A percentile compares a stretch with the other conserved stretches of the same genome.
phyloP scores from a whole-genome alignment of 108 stramenopile genomes.

The Fragilaria crotonensis region DNA sequence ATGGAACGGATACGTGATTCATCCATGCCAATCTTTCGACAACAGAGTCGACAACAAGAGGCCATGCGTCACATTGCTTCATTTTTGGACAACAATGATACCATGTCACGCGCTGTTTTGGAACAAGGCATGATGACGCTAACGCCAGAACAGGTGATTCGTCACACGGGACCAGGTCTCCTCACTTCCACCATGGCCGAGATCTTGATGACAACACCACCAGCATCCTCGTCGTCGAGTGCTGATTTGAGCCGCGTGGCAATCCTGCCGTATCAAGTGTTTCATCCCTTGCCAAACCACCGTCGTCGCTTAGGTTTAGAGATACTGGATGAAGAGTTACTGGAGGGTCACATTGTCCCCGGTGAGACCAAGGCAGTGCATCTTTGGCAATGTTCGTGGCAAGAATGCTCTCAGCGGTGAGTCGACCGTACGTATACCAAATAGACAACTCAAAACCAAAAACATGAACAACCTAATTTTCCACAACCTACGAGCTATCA shows the following conservation, averaged over 20 bases:
- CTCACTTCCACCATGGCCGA: slow-evolving; percentile 23
- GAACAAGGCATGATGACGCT: not conserved
- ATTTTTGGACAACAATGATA: too few relatives aligned
- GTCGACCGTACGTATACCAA: too few relatives aligned
- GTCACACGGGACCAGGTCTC: slow-evolving; percentile 32
- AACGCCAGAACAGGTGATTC: slow-evolving; percentile 24
- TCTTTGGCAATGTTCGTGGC: slow-evolving; percentile 40
- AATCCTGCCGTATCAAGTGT: slow-evolving; percentile 16
- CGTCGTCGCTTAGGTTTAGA: not conserved
- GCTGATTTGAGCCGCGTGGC: slow-evolving; percentile 9
- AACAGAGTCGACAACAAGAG: not conserved
- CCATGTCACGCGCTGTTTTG: not conserved
- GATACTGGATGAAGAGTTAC: not conserved
- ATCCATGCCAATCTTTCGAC: too few relatives aligned
- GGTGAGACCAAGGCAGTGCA: slow-evolving; percentile 26
- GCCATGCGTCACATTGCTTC: not conserved
- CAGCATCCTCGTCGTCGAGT: not conserved
- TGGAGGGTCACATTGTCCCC: slow-evolving; percentile 1
- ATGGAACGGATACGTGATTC: slow-evolving; percentile 20
- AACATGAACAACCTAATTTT: too few relatives aligned
- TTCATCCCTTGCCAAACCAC: slow-evolving; percentile 32
- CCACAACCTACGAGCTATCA: too few relatives aligned
- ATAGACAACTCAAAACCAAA: too few relatives aligned
- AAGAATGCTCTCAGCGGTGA: too few relatives aligned
- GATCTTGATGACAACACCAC: slow-evolving; percentile 11